These are phyloP conservation scores for Gastrolobium bilobum DNA, from an alignment of 306 rosid genomes.

Conservation along the genomic window DNA sequence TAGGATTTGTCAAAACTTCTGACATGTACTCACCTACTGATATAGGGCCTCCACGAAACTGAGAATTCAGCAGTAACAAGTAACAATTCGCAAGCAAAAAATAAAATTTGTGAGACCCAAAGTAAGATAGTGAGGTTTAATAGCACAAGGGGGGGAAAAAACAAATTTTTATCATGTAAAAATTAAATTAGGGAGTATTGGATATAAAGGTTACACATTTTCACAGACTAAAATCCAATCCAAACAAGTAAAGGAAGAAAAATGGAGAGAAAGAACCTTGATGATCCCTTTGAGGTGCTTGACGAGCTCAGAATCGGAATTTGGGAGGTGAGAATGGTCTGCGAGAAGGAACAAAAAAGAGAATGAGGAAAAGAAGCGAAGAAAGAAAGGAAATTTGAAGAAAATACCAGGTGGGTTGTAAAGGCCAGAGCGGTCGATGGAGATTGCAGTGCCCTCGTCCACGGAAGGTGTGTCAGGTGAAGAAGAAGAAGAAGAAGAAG, in stretches of 20 bases:
- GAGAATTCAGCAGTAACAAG: conserved; percentile 37
- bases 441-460: conserved; percentile 40
- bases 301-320: conserved; percentile 61
- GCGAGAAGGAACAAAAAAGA: conserved; percentile 12
- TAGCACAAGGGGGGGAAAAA: not conserved
- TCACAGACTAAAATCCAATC: not conserved
- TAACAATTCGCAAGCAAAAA: not conserved
- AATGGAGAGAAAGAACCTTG: conserved; percentile 50
- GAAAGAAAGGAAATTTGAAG: conserved; percentile 5
- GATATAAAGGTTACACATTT: not conserved
- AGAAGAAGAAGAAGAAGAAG: conserved; percentile 38
- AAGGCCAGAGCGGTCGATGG: conserved; percentile 62
- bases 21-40: conserved; percentile 96
- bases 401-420: conserved; percentile 56
- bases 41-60: conserved; percentile 99
- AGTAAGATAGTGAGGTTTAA: not conserved
- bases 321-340: conserved; percentile 57
- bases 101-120: not conserved
- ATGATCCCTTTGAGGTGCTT: conserved; percentile 64
- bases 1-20: conserved; percentile 96
- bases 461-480: not conserved
- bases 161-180: not conserved
- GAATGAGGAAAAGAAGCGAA: not conserved
- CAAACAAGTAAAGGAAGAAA: not conserved
- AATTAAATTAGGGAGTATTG: not conserved